Evolutionary conservation across 2,329 filamentous ascomycete genomes (phyloP).

Genomic region (Bipolaris oryzae): DNA sequence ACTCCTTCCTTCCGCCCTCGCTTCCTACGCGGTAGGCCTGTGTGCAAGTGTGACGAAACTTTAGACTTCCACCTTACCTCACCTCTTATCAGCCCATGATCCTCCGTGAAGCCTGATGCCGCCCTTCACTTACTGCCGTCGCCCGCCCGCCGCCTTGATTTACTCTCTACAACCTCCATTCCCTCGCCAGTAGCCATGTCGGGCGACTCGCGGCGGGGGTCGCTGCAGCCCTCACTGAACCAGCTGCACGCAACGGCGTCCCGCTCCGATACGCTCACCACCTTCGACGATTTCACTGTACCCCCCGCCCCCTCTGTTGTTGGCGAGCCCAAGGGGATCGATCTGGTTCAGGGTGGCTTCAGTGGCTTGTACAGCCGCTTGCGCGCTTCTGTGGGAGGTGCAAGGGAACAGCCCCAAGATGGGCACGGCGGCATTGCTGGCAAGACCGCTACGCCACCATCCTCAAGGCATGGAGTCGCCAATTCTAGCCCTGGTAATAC

Average conservation of each 20-base stretch:
- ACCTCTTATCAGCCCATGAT: constrained; percentile 9
- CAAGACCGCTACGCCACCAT: constrained; percentile 22
- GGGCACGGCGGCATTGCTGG: constrained; percentile 32
- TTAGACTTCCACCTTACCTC: constrained; percentile 1
- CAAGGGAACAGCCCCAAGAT: constrained; percentile 57
- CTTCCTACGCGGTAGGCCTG: background rate
- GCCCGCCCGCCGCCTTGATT: constrained; percentile 6
- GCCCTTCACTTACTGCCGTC: constrained; percentile 14
- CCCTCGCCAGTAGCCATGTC: constrained; percentile 31
- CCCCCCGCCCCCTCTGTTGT: constrained; percentile 65
- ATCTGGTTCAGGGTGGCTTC: constrained; percentile 81
- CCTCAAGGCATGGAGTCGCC: constrained; percentile 19
- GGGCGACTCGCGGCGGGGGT: constrained; percentile 28
- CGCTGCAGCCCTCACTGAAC: constrained; percentile 61
- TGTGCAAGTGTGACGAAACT: constrained; percentile 7
- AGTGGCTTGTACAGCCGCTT: constrained; percentile 89
- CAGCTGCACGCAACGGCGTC: constrained; percentile 90
- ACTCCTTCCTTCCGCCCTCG: background rate
- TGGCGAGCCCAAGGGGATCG: constrained; percentile 72
- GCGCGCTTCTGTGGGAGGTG: constrained; percentile 77
- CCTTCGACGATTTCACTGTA: constrained; percentile 89
- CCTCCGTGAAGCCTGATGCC: constrained; percentile 30
- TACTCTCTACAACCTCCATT: constrained; percentile 2
- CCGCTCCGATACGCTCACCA: constrained; percentile 81
- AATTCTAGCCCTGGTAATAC: constrained; percentile 35